phyloP scores from a whole-genome alignment of 2,329 filamentous ascomycete species.

The Alternaria alternata region DNA sequence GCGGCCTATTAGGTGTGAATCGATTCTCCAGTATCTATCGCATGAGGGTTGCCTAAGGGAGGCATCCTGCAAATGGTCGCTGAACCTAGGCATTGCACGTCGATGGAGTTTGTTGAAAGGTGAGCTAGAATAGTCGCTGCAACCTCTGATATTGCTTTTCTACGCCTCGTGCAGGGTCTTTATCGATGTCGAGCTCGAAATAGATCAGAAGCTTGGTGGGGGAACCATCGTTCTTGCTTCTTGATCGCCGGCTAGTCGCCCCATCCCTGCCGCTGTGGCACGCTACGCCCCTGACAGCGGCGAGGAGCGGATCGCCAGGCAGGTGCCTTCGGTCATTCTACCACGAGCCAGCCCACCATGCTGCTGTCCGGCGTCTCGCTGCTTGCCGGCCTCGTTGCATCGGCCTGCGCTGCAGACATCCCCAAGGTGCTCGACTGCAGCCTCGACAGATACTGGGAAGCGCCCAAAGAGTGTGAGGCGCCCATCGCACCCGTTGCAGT shows the following conservation, averaged over 20 bases:
- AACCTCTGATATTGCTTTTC: not conserved
- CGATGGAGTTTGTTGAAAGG: too few species aligned
- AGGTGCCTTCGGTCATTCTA: slow-evolving; percentile 13
- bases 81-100: too few species aligned
- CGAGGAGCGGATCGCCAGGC: slow-evolving; percentile 19
- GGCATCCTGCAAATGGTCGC: too few species aligned
- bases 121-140: too few species aligned
- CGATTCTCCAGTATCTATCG: too few species aligned
- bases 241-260: slow-evolving; percentile 5
- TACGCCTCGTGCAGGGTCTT: not conserved
- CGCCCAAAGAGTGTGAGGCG: slow-evolving; percentile 28
- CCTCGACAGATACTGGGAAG: slow-evolving; percentile 7
- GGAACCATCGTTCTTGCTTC: not conserved
- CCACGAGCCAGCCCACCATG: slow-evolving; percentile 19
- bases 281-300: slow-evolving; percentile 25
- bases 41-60: too few species aligned
- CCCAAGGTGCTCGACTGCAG: slow-evolving; percentile 28
- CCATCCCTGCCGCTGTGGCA: slow-evolving; percentile 2
- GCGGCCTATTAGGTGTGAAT: too few species aligned
- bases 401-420: slow-evolving; percentile 14
- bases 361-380: slow-evolving; percentile 13
- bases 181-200: not conserved
- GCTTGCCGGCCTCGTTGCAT: slow-evolving; percentile 17
- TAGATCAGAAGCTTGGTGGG: not conserved
- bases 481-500: slow-evolving; percentile 36